Conservation (phyloP, 2,329 filamentous ascomycete genomes). For the Alternaria postmessia region DNA sequence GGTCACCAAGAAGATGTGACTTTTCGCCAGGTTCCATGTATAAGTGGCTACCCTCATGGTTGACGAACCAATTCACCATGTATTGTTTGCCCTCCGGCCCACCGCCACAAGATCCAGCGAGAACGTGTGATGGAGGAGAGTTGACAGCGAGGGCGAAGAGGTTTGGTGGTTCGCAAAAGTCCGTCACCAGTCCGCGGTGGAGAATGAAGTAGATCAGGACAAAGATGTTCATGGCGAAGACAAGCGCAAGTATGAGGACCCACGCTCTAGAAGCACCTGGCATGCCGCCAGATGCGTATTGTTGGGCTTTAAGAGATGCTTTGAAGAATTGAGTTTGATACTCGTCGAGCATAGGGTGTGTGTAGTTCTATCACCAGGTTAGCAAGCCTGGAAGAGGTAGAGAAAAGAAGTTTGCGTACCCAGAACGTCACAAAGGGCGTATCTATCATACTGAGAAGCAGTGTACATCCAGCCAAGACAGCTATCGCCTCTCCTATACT, state of each 20-base stretch:
- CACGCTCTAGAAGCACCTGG: constrained; percentile 71
- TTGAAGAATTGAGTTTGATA: constrained; percentile 68
- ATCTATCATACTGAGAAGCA: constrained; percentile 67
- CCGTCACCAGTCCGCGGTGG: constrained; percentile 71
- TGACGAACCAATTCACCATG: constrained; percentile 55
- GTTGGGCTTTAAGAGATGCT: constrained; percentile 68
- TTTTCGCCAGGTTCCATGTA: constrained; percentile 59
- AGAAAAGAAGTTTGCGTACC: constrained; percentile 32
- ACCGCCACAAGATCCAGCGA: constrained; percentile 65
- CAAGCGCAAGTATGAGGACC: constrained; percentile 69
- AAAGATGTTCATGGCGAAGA: constrained; percentile 72
- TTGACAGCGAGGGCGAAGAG: constrained; percentile 77
- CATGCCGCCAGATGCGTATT: constrained; percentile 74
- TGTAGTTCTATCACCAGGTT: constrained; percentile 51
- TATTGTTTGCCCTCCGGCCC: constrained; percentile 63
- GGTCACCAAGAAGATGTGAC: constrained; percentile 18
- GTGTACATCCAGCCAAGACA: constrained; percentile 71
- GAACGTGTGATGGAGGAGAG: constrained; percentile 59
- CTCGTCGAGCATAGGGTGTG: constrained; percentile 46
- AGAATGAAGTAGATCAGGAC: constrained; percentile 70
- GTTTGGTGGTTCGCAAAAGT: constrained; percentile 81
- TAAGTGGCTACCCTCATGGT: constrained; percentile 61
- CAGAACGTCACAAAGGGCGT: constrained; percentile 66
- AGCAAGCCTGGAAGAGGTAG: not conserved
- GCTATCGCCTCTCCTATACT: constrained; percentile 78